Evolutionary conservation across 768 basidiomycete species (phyloP), one percentile per base, ranked within the genome.

Genomic region (Boletellus emodensis): DNA sequence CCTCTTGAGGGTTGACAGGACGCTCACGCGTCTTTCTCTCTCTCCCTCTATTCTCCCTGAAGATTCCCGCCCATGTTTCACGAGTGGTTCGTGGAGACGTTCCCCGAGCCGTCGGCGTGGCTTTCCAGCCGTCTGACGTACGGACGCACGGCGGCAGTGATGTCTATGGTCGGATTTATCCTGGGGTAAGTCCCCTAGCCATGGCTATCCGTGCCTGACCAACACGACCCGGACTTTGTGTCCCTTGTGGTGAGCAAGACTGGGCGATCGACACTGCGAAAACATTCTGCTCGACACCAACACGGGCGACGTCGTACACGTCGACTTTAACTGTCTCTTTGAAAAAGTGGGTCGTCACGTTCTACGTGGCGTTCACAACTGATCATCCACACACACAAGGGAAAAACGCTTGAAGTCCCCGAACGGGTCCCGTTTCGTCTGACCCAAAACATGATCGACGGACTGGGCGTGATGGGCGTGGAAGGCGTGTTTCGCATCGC

Each of bases 121-220:
- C 78, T 98, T 14, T 80, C 85, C 1, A 89, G 89, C 64, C 83
- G 95, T n/a, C 67, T 91, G 58, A 76, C 82, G 1, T 99, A 94
- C 63, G 85, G 81, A 4, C 79, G 95, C 38, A 96, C 95, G 0
- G 81, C 89, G 0, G 96, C 95, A 0, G 96, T 98, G 47, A 98
- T 96, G 87, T 96, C 90, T 1, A 98, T 99, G 90, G 90, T 98
- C 18, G 96, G 96, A 11, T 95, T 90, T 61, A 93, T 99, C 38
- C 75, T 98, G 12, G 95, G 95, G 93, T 95, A 56, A 40, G 22
- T 13, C 4, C 17, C 15, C 7, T 34, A 2, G 15, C 9, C 6
- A 1, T 26, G 3, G 24, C 5, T 4, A 26, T 26, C 4, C 14
- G 22, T 24, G 7, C 43, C 11, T 5, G 18, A 30, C 11, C 11